Evolutionary conservation across 208 protist genomes (phyloP).

Genomic region (Porcisia deanei): DNA sequence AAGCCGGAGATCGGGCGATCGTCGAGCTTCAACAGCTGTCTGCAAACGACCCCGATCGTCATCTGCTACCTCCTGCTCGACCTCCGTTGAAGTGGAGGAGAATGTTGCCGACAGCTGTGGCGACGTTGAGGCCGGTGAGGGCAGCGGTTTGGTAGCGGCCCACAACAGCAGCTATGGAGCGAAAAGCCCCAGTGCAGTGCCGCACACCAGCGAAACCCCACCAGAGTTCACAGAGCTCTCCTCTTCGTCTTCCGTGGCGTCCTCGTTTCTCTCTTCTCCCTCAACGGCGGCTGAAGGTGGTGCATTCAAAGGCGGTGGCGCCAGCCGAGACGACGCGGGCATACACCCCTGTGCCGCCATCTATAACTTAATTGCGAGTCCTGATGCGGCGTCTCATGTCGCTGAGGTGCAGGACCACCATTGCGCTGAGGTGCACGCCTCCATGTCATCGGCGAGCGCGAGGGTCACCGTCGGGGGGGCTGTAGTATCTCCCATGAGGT

Average conservation of each 20-base stretch:
- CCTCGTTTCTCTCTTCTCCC: slow-evolving; percentile 8
- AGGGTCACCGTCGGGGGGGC: not conserved
- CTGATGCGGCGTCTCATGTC: not conserved
- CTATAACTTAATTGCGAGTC: not conserved
- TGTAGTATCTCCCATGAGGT: not conserved
- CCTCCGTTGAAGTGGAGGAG: slow-evolving; percentile 1
- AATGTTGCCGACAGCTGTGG: not conserved
- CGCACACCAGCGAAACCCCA: not conserved
- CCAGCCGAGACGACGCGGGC: too few relatives aligned
- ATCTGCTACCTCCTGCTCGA: not conserved
- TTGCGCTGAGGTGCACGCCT: not conserved
- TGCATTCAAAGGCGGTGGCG: not conserved
- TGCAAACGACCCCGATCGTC: slow-evolving; percentile 22
- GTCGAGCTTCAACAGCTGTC: not conserved
- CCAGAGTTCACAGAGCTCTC: not conserved
- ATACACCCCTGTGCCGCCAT: not conserved
- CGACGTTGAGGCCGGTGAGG: not conserved
- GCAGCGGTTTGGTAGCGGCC: not conserved
- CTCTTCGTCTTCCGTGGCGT: not conserved
- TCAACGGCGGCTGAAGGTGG: slow-evolving; percentile 18
- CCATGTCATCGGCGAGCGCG: not conserved
- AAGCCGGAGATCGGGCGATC: not conserved
- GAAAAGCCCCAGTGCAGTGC: not conserved
- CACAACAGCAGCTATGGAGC: not conserved
- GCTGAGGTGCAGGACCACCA: not conserved